Percentiles rank a stretch among this genome's conserved stretches.
Evolutionary conservation across 2,329 filamentous ascomycete species (phyloP).

Genomic region (Phyllosticta capitalensis): DNA sequence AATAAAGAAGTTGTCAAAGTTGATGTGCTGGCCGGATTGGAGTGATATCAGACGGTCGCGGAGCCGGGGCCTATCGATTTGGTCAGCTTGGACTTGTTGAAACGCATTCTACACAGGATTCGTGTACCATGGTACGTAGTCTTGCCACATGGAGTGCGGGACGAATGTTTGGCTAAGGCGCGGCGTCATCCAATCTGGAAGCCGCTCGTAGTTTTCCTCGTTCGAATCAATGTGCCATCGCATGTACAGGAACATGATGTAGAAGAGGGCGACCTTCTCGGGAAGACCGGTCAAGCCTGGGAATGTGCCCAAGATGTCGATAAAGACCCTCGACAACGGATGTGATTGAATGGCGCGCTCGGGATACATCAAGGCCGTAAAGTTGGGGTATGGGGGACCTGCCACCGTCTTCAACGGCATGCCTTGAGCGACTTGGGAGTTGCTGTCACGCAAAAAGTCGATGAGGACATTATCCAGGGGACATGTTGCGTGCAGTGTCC

Average conservation of each 20-base stretch:
- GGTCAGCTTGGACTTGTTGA: neutral
- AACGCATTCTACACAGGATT: neutral
- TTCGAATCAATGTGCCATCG: constrained; percentile 73
- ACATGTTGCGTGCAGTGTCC: constrained; percentile 59
- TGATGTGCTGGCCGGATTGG: constrained; percentile 11
- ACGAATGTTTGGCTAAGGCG: constrained; percentile 54
- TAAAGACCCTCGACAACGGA: constrained; percentile 74
- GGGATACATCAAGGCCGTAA: constrained; percentile 69
- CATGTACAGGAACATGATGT: constrained; percentile 80
- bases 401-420: constrained; percentile 55
- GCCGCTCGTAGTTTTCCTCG: constrained; percentile 64
- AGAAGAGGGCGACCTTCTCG: constrained; percentile 72
- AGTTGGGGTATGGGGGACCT: constrained; percentile 70
- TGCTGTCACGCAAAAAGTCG: constrained; percentile 64
- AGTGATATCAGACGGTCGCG: constrained; percentile 47
- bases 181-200: constrained; percentile 66
- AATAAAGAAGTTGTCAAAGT: constrained; percentile 76
- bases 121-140: constrained; percentile 62
- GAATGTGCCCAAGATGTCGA: constrained; percentile 76
- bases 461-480: constrained; percentile 70
- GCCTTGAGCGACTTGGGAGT: constrained; percentile 56
- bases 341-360: constrained; percentile 54
- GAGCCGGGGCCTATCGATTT: constrained; percentile 49
- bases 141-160: constrained; percentile 71
- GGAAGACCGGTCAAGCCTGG: constrained; percentile 69